A percentile compares a stretch with the other conserved stretches of the same genome.
Conservation (phyloP, 2,329 filamentous ascomycete species). For the Scopulariopsis brevicaulis region DNA sequence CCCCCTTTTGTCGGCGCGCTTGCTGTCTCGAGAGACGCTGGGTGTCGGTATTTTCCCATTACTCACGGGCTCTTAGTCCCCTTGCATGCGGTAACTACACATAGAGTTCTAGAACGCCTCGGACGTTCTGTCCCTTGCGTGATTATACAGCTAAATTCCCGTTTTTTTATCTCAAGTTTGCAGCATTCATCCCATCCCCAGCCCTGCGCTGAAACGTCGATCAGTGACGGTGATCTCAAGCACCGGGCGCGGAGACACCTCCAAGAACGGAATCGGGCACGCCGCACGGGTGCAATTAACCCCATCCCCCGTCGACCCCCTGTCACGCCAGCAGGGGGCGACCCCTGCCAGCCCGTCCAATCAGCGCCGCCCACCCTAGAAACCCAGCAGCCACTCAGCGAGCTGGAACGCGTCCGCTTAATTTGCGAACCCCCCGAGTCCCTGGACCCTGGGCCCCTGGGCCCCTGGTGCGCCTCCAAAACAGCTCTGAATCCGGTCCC, state of each 20-base stretch:
- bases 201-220: not conserved
- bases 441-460: not conserved
- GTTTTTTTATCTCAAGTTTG: not conserved
- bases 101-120: too few relatives aligned
- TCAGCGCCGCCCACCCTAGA: not conserved
- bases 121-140: too few relatives aligned
- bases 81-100: too few relatives aligned
- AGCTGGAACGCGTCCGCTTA: constrained; percentile 1
- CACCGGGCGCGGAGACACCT: not conserved
- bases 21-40: too few relatives aligned
- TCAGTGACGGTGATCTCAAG: not conserved
- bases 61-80: too few relatives aligned
- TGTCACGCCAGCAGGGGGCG: not conserved
- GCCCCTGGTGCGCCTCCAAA: not conserved
- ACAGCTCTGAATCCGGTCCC: not conserved
- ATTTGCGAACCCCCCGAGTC: constrained; percentile 1
- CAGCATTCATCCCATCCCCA: not conserved
- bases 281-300: not conserved
- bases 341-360: not conserved
- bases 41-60: too few relatives aligned
- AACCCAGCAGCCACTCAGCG: not conserved
- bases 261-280: not conserved
- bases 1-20: too few relatives aligned
- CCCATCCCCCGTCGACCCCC: not conserved
- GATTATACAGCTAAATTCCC: too few relatives aligned